These are phyloP conservation scores for Suillus tomentosus DNA, from an alignment of 768 basidiomycete species.

Conservation along the genomic window DNA sequence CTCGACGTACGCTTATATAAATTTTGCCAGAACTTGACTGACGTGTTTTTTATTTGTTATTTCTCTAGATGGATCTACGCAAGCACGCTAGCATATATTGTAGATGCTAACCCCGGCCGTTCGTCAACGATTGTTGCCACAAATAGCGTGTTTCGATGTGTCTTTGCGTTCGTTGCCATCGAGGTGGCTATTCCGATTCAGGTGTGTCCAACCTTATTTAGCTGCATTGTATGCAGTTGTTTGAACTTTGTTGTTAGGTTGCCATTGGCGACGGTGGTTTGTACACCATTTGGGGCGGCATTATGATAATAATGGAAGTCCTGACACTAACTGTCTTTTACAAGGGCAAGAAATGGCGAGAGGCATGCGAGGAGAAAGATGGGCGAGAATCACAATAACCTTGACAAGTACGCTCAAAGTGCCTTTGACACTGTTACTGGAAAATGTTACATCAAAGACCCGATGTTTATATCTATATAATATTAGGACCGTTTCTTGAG, in stretches of 20 bases:
- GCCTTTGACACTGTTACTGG: background rate
- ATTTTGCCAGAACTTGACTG: background rate
- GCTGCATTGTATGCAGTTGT: background rate
- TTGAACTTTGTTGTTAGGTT: constrained; percentile 22
- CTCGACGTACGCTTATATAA: constrained; percentile 51
- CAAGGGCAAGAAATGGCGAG: constrained; percentile 61
- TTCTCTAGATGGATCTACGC: constrained; percentile 51
- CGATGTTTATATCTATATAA: background rate
- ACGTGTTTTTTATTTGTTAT: background rate
- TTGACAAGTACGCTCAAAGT: background rate
- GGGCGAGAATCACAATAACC: too few species aligned
- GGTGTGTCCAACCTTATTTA: constrained; percentile 13
- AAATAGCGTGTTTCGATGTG: constrained; percentile 73
- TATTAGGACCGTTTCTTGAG: background rate
- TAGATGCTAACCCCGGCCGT: constrained; percentile 79
- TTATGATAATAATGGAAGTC: constrained; percentile 51
- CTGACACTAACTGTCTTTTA: constrained; percentile 55
- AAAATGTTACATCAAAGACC: background rate
- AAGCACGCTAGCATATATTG: constrained; percentile 75
- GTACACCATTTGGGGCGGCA: constrained; percentile 49
- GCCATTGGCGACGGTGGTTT: constrained; percentile 10
- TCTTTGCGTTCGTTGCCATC: constrained; percentile 61
- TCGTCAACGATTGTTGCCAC: constrained; percentile 71
- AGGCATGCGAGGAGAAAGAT: constrained; percentile 46
- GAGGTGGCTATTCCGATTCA: constrained; percentile 76